These are phyloP conservation scores for Skeletonema tropicum DNA, from an alignment of 108 stramenopile genomes.

Conservation along the genomic window DNA sequence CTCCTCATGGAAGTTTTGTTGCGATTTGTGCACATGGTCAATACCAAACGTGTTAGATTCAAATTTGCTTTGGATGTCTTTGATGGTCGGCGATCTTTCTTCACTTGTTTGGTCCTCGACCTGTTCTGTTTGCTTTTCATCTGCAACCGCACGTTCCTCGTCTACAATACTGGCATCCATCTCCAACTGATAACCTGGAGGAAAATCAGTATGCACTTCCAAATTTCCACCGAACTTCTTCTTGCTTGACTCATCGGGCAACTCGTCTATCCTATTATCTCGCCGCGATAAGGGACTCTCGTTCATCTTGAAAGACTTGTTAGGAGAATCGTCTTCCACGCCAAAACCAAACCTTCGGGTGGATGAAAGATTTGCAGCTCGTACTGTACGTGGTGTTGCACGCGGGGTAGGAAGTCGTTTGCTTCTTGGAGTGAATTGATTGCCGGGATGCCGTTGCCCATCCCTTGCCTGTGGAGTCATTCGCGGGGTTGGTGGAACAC, in stretches of 20 bases:
- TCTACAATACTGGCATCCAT: too few species aligned
- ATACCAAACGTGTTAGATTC: slow-evolving; percentile 11
- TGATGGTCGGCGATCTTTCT: slow-evolving; percentile 3
- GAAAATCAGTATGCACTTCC: background rate
- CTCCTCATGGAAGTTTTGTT: background rate
- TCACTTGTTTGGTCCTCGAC: background rate
- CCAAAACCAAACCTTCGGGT: background rate
- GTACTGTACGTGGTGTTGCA: background rate
- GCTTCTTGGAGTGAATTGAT: background rate
- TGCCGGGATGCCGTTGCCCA: background rate
- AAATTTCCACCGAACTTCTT: background rate
- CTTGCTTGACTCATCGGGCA: background rate
- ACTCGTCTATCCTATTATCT: background rate
- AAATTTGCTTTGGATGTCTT: slow-evolving; percentile 25
- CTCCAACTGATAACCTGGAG: too few species aligned
- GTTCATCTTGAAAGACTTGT: background rate
- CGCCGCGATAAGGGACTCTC: background rate
- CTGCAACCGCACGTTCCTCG: too few species aligned
- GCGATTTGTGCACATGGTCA: background rate
- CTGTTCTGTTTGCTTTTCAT: background rate
- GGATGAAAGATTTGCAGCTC: slow-evolving; percentile 3
- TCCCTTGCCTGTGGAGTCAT: background rate
- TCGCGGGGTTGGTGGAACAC: background rate
- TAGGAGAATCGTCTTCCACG: background rate
- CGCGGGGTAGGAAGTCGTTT: background rate